Percentiles rank a stretch among this genome's conserved stretches.
phyloP scores from a whole-genome alignment of 1,139 yeast genomes.

The Saccharomyces hybrid region DNA sequence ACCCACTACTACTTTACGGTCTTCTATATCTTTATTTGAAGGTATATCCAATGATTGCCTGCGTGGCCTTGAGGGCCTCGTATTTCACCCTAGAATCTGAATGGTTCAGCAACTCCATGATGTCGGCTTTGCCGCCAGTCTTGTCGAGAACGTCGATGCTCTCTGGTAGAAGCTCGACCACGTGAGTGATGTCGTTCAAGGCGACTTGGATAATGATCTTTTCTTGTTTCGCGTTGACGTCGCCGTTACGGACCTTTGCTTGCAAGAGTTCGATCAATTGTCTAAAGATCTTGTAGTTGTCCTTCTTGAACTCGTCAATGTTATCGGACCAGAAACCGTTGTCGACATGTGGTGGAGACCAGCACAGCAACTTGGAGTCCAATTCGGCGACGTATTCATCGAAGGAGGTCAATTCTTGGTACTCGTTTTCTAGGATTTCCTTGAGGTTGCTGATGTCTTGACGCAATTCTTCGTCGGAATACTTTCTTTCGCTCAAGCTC shows the following conservation, averaged over 20 bases:
- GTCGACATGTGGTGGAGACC: conserved; percentile 92
- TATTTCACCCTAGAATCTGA: conserved; percentile 84
- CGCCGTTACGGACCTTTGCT: conserved; percentile 17
- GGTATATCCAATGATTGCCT: conserved; percentile 77
- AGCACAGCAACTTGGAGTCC: conserved; percentile 65
- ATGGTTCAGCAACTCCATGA: conserved; percentile 80
- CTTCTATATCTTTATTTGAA: conserved; percentile 32
- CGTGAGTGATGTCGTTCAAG: conserved; percentile 63
- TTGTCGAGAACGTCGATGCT: conserved; percentile 43
- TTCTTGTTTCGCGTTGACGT: conserved; percentile 15
- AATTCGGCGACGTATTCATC: conserved; percentile 88
- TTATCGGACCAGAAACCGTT: conserved; percentile 88
- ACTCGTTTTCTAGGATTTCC: conserved; percentile 60
- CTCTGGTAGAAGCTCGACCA: conserved; percentile 60
- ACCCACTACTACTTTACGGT: neutral
- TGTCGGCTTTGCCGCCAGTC: conserved; percentile 57
- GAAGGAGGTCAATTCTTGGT: conserved; percentile 75
- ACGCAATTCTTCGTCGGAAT: conserved; percentile 90
- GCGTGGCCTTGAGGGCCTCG: conserved; percentile 92
- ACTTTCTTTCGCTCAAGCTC: conserved; percentile 74
- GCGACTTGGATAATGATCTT: conserved; percentile 33
- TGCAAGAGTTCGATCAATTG: conserved; percentile 42
- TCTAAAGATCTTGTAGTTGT: conserved; percentile 65
- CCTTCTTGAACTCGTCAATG: conserved; percentile 63
- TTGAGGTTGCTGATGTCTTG: conserved; percentile 57